A percentile compares a stretch with the other conserved stretches of the same genome.
phyloP scores from a whole-genome alignment of 352 stramenopile genomes.

The Elongisporangium senticosum region DNA sequence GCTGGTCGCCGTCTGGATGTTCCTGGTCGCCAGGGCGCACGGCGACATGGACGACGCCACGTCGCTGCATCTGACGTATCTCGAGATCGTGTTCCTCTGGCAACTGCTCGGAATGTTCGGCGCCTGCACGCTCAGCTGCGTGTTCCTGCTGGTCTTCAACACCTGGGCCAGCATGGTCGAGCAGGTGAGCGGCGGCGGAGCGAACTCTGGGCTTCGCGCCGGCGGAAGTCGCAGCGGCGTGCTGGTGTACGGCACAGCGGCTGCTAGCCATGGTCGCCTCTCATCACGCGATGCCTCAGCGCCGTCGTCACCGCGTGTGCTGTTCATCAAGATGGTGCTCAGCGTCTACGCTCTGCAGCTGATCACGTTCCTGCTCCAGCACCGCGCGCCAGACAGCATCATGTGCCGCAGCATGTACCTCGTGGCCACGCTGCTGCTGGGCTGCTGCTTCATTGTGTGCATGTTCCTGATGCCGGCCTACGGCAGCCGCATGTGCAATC shows the following conservation, averaged over 20 bases:
- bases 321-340: constrained; percentile 53
- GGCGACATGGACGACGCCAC: constrained; percentile 28
- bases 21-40: constrained; percentile 29
- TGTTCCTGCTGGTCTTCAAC: constrained; percentile 61
- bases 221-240: constrained; percentile 4
- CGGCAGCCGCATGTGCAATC: constrained; percentile 40
- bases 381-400: constrained; percentile 15
- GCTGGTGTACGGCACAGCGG: background rate
- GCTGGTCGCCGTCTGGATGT: constrained; percentile 49
- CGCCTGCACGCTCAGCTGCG: constrained; percentile 34
- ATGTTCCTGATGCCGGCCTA: constrained; percentile 48
- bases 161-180: constrained; percentile 67
- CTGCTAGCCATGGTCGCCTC: background rate
- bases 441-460: constrained; percentile 42
- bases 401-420: constrained; percentile 40
- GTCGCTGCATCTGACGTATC: constrained; percentile 53
- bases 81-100: constrained; percentile 52
- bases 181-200: constrained; percentile 24
- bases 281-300: constrained; percentile 1
- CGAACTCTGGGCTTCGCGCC: background rate
- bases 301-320: constrained; percentile 21
- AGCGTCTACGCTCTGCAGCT: constrained; percentile 47
- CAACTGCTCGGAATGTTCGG: constrained; percentile 38
- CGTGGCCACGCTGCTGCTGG: constrained; percentile 36
- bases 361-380: constrained; percentile 31